Evolutionary conservation across 345 rosid genomes (phyloP).

Genomic region (Pistacia atlantica): DNA sequence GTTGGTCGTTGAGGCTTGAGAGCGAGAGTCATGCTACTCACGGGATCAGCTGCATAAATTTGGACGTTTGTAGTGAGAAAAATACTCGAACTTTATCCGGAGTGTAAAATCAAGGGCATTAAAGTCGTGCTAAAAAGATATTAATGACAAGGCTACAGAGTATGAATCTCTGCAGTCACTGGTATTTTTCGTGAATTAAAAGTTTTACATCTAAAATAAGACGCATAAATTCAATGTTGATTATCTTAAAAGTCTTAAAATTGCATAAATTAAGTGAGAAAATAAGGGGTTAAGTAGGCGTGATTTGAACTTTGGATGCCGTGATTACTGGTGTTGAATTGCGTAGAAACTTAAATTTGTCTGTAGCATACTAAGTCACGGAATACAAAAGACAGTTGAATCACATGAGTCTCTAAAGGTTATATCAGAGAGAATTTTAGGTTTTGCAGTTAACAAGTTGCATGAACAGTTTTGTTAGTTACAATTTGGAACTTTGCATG

Average conservation of each 20-base stretch:
- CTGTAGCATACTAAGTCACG: slow-evolving; percentile 32
- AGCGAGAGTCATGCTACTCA: slow-evolving; percentile 32
- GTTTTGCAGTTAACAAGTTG: slow-evolving; percentile 4
- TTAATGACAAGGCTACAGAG: background rate
- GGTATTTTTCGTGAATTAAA: slow-evolving; percentile 13
- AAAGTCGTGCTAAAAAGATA: background rate
- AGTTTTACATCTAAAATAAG: background rate
- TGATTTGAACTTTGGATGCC: slow-evolving; percentile 34
- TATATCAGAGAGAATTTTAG: background rate
- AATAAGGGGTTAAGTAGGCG: background rate
- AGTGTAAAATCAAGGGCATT: background rate
- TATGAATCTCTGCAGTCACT: background rate
- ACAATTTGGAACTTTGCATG: background rate
- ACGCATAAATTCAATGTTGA: background rate
- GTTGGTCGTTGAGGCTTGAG: slow-evolving; percentile 35
- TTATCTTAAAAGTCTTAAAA: slow-evolving; percentile 1
- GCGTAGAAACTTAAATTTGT: slow-evolving; percentile 21
- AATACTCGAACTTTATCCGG: slow-evolving; percentile 23
- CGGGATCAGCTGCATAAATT: slow-evolving; percentile 57
- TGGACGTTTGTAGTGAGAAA: slow-evolving; percentile 35
- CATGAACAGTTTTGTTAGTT: slow-evolving; percentile 24
- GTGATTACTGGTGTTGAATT: slow-evolving; percentile 32
- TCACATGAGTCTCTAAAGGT: slow-evolving; percentile 28
- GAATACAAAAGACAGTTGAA: slow-evolving; percentile 10
- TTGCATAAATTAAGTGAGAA: slow-evolving; percentile 28